A percentile compares a stretch with the other conserved stretches of the same genome.
Conservation (phyloP, 257 asterid genomes). For the Nicotiana otophora region DNA sequence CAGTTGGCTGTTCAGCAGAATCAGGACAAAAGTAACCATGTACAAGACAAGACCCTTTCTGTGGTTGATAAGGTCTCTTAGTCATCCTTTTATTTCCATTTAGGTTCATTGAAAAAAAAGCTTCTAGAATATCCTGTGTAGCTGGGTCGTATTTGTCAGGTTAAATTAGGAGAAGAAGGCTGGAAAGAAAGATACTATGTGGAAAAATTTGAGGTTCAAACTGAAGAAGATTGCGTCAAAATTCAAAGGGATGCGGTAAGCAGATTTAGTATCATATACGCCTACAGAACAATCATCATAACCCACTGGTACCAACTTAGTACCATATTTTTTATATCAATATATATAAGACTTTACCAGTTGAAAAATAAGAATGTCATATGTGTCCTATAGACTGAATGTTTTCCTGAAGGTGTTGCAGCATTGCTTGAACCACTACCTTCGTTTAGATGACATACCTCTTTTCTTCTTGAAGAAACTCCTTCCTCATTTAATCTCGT, state of each 20-base stretch:
- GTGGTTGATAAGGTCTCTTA: slow-evolving; percentile 41
- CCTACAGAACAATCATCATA: too few species aligned
- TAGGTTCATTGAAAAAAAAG: background rate
- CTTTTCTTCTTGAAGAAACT: too few species aligned
- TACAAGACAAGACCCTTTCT: slow-evolving; percentile 8
- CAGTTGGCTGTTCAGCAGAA: slow-evolving; percentile 20
- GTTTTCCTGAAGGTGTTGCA: background rate
- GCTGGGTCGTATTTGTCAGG: slow-evolving; percentile 22
- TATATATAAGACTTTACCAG: too few species aligned
- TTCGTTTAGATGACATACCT: too few species aligned
- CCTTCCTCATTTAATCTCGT: too few species aligned
- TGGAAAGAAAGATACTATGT: slow-evolving; percentile 61
- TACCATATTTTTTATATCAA: too few species aligned
- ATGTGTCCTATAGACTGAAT: background rate
- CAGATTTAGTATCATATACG: too few species aligned
- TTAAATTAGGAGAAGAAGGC: slow-evolving; percentile 55
- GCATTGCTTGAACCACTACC: too few species aligned
- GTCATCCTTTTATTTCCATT: slow-evolving; percentile 9
- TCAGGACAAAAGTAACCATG: slow-evolving; percentile 1
- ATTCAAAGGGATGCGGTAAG: slow-evolving; percentile 35
- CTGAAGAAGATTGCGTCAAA: slow-evolving; percentile 30
- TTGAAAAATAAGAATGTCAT: too few species aligned
- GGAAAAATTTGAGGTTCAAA: slow-evolving; percentile 40
- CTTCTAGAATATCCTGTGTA: background rate
- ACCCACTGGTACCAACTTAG: too few species aligned